Base-by-base conservation (phyloP, 768 basidiomycete species). In the Mycena belliarum region DNA sequence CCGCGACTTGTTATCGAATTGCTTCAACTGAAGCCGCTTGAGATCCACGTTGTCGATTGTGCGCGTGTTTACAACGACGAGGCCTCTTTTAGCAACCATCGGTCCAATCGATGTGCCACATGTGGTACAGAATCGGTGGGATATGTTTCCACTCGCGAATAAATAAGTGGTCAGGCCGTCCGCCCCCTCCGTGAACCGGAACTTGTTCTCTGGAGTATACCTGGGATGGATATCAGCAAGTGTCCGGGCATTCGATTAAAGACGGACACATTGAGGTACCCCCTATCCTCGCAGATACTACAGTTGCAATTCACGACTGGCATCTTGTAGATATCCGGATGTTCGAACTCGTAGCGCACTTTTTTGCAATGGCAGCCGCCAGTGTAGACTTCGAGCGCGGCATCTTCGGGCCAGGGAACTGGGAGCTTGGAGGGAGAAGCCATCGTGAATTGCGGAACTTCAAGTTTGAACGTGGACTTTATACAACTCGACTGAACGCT, bases 321-420 rank as follows among this genome's bases (percentile, higher is more conserved):
- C 52, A 55, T 46, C 43, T 49, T 20, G 41, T 63, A 63, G 32
- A 63, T 50, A 14, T 59, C 52, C 0, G 61, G 57, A 18, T 55
- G 45, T 12, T 59, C 33, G 35, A 63, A 63, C 32, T 63, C 57
- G 33, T 43, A 63, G 40, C 56, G 52, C 1, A 63, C 35, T 44
- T 50, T 55, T 46, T 59, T 62, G 57, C 61, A 58, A 29, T 62
- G 61, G 41, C 61, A 63, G 20, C 61, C 61, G 11, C 57, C 57
- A 2, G 47, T 55, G 49, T 59, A 21, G 14, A 28, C 15, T 14
- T 46, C 41, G 23, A 48, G 4, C 23, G 50, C 29, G n/a, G 52
- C 57, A 21, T 48, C 25, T 38, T 59, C 49, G 1, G 61, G 52
- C 61, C 61, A 63, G 2, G 53, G 61, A 29, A 63, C 32, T n/a